phyloP scores from a whole-genome alignment of 1,284 basidiomycete genomes.

The Albatrellus sp. region DNA sequence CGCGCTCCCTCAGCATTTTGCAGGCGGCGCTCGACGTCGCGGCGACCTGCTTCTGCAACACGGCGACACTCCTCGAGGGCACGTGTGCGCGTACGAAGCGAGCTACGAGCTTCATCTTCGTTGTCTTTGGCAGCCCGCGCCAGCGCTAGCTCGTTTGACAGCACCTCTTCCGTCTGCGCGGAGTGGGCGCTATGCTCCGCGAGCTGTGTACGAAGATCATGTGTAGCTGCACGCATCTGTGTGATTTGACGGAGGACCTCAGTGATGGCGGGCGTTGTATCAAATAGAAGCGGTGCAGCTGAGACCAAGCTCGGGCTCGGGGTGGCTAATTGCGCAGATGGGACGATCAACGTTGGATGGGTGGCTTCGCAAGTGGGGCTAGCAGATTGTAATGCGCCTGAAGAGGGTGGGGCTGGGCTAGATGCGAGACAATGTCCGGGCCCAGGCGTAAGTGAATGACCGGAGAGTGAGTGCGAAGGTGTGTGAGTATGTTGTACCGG shows the following conservation, averaged over 20 bases:
- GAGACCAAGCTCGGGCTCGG: conserved; percentile 13
- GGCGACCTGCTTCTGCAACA: conserved; percentile 62
- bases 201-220: conserved; percentile 71
- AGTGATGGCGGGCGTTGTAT: conserved; percentile 60
- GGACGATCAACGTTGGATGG: not conserved
- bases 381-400: too few relatives aligned
- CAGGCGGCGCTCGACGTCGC: conserved; percentile 82
- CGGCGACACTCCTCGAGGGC: conserved; percentile 80
- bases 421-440: too few relatives aligned
- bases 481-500: too few relatives aligned
- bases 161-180: conserved; percentile 45
- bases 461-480: too few relatives aligned
- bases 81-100: conserved; percentile 76
- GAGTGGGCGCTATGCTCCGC: conserved; percentile 53
- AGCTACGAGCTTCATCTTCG: conserved; percentile 70
- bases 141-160: conserved; percentile 65
- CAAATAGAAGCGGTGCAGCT: conserved; percentile 23
- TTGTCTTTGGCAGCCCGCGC: conserved; percentile 69
- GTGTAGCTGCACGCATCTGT: conserved; percentile 49
- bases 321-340: conserved; percentile 13
- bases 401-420: too few relatives aligned
- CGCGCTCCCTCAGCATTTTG: conserved; percentile 55
- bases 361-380: too few relatives aligned
- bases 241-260: conserved; percentile 73
- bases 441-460: too few relatives aligned